Base-by-base conservation (phyloP, 2,329 filamentous ascomycete species). In the Calonectria hawksworthii region DNA sequence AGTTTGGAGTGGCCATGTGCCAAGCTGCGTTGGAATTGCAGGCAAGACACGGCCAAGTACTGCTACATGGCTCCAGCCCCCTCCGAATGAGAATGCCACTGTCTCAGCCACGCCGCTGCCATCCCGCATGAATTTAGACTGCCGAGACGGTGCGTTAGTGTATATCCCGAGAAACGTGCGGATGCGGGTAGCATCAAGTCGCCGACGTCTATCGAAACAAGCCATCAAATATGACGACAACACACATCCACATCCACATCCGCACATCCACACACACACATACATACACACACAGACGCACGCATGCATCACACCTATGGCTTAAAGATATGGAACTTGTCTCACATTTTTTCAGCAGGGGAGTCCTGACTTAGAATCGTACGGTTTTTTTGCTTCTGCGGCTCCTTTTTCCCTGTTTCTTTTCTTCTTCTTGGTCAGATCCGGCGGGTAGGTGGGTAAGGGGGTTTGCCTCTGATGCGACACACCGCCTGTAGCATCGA, bases 41-140 rank as follows among this genome's bases (percentile, higher is more conserved):
- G 34, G 36, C 56, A 41, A 59, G 56, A 65, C 56, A 73, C 13
- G 28, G 28, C 47, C 59, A 23, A 16, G 65, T 34, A 18, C 54
- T 63, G 23, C 10, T n/a, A 23, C n/a, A 6, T 32, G 41, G 30
- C 26, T 34, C 11, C 54, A 70, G 52, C 59, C 23, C 52, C 38
- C 21, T 61, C 23, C 30, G 34, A 21, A 16, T 13, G 51, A 30
- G 34, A 21, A 16, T 13, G 51, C 59, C 30, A 47, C 23, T 70
- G 71, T 73, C 71, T 73, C 66, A 73, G 71, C 66, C 51, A 73
- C 71, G 36, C 66, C 66, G 36, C 66, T 73, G 66, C 66, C 59
- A 73, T 59, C 38, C 56, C 71, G 32, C 64, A 23, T 59, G 63
- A 41, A 64, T 54, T 61, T 64, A 52, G 59, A 61, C 59, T 70